These are phyloP conservation scores for Ceratocystis smalleyi DNA, from an alignment of 2,329 filamentous ascomycete genomes.

Conservation along the genomic window DNA sequence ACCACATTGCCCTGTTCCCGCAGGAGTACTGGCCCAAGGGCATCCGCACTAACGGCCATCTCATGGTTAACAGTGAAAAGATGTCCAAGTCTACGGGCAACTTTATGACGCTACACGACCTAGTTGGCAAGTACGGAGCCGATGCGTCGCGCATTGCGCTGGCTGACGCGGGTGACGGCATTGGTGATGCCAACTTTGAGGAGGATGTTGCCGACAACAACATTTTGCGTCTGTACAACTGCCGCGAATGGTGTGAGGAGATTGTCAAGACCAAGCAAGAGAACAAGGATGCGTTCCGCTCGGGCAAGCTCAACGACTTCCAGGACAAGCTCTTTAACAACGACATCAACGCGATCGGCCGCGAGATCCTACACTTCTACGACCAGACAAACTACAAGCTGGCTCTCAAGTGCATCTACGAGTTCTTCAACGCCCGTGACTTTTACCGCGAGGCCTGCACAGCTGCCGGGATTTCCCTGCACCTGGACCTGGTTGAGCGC, in stretches of 20 bases:
- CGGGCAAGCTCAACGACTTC: conserved; percentile 59
- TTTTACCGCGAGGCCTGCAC: conserved; percentile 74
- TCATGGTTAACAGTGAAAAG: conserved; percentile 92
- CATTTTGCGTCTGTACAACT: conserved; percentile 64
- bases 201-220: conserved; percentile 86
- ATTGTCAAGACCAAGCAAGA: conserved; percentile 50
- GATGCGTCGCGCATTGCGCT: conserved; percentile 84
- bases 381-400: conserved; percentile 53
- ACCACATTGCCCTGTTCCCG: conserved; percentile 79
- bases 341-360: conserved; percentile 73
- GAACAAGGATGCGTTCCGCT: conserved; percentile 42
- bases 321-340: conserved; percentile 86
- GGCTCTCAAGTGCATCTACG: conserved; percentile 60
- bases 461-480: conserved; percentile 69
- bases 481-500: conserved; percentile 59
- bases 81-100: conserved; percentile 98
- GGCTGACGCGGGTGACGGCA: conserved; percentile 85
- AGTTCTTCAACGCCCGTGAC: conserved; percentile 76
- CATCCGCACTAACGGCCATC: conserved; percentile 79
- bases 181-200: conserved; percentile 93
- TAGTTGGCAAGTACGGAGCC: conserved; percentile 83
- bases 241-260: conserved; percentile 74
- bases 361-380: conserved; percentile 66
- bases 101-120: conserved; percentile 79
- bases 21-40: conserved; percentile 76